Conservation (phyloP, 2,329 filamentous ascomycete genomes). For the Epichloe sibirici region DNA sequence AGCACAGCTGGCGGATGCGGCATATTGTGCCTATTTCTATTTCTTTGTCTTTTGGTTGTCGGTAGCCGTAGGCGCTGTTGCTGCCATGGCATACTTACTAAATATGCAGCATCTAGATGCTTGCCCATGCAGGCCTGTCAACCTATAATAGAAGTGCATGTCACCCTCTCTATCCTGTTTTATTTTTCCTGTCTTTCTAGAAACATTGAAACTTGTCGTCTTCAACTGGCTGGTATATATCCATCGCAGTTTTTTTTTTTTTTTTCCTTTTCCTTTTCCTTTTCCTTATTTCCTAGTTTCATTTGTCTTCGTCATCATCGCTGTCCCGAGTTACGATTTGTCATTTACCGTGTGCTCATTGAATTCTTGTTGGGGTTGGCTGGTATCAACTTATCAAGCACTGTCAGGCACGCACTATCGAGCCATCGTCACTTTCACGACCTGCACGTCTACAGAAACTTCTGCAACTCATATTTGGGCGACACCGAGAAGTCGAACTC, state of each 20-base stretch:
- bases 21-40: no score
- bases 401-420: neutral
- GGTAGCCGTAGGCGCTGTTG: neutral
- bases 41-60: no score
- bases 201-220: slow-evolving; percentile 6
- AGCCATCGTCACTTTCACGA: neutral
- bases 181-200: neutral
- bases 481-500: neutral
- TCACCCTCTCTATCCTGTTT: slow-evolving; percentile 2
- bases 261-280: neutral
- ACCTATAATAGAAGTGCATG: slow-evolving; percentile 15
- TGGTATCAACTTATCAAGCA: no score
- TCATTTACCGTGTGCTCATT: neutral
- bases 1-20: no score
- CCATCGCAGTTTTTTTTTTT: slow-evolving; percentile 6
- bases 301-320: slow-evolving; percentile 9
- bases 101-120: no score
- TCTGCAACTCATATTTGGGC: neutral
- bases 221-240: neutral
- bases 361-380: neutral
- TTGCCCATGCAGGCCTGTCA: neutral
- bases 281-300: slow-evolving; percentile 11
- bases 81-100: neutral
- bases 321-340: neutral
- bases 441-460: neutral